These are phyloP conservation scores for Candida ortonii DNA, from an alignment of 805 yeast species.

Conservation along the genomic window DNA sequence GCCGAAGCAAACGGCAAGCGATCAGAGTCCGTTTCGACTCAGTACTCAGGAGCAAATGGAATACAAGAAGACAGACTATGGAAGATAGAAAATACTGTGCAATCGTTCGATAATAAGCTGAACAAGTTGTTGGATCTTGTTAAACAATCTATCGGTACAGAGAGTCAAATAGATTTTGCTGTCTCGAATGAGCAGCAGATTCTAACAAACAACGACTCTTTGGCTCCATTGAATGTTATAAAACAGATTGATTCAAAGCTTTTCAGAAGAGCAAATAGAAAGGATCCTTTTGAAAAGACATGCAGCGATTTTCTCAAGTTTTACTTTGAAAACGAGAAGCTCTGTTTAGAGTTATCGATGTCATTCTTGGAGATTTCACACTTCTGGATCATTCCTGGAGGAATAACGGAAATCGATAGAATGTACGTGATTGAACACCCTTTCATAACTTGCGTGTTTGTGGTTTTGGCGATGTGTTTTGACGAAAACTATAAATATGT, in stretches of 20 bases:
- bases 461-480: constrained; percentile 52
- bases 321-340: constrained; percentile 39
- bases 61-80: constrained; percentile 11
- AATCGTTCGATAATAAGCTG: constrained; percentile 17
- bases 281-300: constrained; percentile 33
- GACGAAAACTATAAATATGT: constrained; percentile 50
- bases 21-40: too few relatives aligned
- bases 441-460: constrained; percentile 53
- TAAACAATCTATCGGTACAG: constrained; percentile 14
- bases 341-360: constrained; percentile 44
- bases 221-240: constrained; percentile 33
- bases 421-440: constrained; percentile 50
- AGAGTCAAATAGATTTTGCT: constrained; percentile 13
- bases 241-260: constrained; percentile 30
- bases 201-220: constrained; percentile 15
- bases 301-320: constrained; percentile 46
- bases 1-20: neutral
- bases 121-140: constrained; percentile 16
- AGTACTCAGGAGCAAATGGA: too few relatives aligned
- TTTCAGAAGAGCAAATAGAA: constrained; percentile 22
- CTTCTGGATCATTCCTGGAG: constrained; percentile 63
- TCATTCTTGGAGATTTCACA: constrained; percentile 52
- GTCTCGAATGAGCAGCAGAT: constrained; percentile 13
- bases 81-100: constrained; percentile 16
- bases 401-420: constrained; percentile 45